phyloP scores from a whole-genome alignment of 305 asterid species.

The Rubia tinctorum region DNA sequence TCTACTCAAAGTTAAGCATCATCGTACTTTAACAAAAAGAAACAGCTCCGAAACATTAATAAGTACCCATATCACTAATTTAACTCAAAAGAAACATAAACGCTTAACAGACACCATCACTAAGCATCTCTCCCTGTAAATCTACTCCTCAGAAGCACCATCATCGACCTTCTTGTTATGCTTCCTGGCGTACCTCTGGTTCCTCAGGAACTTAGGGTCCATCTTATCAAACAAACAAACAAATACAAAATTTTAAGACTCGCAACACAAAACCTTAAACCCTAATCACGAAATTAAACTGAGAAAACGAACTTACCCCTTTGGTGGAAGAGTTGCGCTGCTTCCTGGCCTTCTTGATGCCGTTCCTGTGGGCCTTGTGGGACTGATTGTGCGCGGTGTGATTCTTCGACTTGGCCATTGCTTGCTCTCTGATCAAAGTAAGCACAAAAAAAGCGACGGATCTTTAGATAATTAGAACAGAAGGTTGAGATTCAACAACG shows the following conservation, averaged over 20 bases:
- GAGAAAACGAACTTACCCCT: constrained; percentile 39
- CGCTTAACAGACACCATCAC: neutral
- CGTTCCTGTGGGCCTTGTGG: constrained; percentile 74
- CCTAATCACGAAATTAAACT: neutral
- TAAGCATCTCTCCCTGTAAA: constrained; percentile 3
- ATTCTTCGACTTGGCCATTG: constrained; percentile 78
- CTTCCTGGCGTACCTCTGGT: constrained; percentile 92
- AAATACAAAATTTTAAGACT: neutral
- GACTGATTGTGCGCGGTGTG: constrained; percentile 94
- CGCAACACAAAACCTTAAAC: neutral
- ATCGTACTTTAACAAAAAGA: neutral
- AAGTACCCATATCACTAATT: neutral
- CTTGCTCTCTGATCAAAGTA: neutral
- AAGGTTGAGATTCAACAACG: neutral
- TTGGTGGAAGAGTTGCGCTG: constrained; percentile 75
- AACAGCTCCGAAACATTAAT: neutral
- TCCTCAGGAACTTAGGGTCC: constrained; percentile 96
- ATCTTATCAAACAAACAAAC: constrained; percentile 33
- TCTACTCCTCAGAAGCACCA: constrained; percentile 47
- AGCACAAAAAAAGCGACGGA: neutral
- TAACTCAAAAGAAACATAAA: neutral
- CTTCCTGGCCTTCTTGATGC: constrained; percentile 75
- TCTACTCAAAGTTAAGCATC: neutral
- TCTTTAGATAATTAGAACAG: neutral
- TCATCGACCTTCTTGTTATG: constrained; percentile 63